These are phyloP conservation scores for Chimonanthus salicifolius DNA, from an alignment of 164 flowering plant species.

Conservation along the genomic window DNA sequence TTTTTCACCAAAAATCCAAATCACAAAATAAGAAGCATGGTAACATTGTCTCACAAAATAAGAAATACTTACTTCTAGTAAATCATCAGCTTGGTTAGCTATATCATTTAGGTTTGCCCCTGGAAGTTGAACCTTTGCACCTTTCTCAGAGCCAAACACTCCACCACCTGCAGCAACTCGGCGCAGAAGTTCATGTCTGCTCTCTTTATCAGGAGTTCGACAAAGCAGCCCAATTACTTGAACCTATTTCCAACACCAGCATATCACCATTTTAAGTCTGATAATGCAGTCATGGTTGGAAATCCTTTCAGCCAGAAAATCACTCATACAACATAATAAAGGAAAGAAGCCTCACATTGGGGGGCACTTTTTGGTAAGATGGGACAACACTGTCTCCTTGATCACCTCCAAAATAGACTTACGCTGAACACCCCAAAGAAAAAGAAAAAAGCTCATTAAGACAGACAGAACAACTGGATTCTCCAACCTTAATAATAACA, in stretches of 20 bases:
- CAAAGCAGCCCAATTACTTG: slow-evolving; percentile 93
- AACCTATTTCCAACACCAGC: slow-evolving; percentile 37
- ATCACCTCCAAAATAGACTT: slow-evolving; percentile 79
- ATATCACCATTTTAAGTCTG: not conserved
- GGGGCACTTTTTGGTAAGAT: slow-evolving; percentile 89
- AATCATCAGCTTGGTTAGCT: slow-evolving; percentile 97
- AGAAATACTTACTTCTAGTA: slow-evolving; percentile 58
- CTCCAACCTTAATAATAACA: too few relatives aligned
- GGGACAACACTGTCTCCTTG: slow-evolving; percentile 83
- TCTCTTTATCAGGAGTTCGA: slow-evolving; percentile 81
- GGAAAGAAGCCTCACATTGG: slow-evolving; percentile 59
- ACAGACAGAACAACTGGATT: too few relatives aligned
- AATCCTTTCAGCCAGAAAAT: not conserved
- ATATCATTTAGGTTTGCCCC: slow-evolving; percentile 93
- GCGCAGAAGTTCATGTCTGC: slow-evolving; percentile 85
- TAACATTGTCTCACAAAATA: not conserved
- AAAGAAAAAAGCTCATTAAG: too few relatives aligned
- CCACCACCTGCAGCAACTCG: slow-evolving; percentile 99
- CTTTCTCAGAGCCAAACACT: slow-evolving; percentile 55
- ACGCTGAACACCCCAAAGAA: slow-evolving; percentile 38
- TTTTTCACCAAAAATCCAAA: slow-evolving; percentile 5
- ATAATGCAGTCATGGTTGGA: not conserved
- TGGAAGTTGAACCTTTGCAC: slow-evolving; percentile 88
- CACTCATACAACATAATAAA: not conserved
- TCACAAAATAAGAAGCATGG: not conserved